These are phyloP conservation scores for Saccharomyces hybrid DNA, from an alignment of 1,139 yeast genomes.

Conservation along the genomic window DNA sequence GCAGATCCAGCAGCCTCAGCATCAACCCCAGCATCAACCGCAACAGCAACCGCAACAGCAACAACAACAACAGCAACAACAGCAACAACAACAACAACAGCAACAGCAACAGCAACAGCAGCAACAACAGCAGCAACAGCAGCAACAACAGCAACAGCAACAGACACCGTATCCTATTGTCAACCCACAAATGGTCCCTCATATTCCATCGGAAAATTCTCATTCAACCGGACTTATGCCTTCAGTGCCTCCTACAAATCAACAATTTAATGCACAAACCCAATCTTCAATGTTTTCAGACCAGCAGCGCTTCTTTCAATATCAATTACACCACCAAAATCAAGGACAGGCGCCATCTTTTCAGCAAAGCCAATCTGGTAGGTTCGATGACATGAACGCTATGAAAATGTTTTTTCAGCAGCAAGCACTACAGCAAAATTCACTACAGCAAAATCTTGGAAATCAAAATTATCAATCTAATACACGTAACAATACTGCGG, in stretches of 20 bases:
- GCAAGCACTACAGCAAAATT: not conserved
- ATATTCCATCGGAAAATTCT: not conserved
- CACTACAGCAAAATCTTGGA: not conserved
- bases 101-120: conserved; percentile 7
- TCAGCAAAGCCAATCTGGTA: not conserved
- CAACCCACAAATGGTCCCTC: conserved; percentile 1
- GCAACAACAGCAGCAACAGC: conserved; percentile 9
- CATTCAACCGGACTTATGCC: not conserved
- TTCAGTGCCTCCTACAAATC: not conserved
- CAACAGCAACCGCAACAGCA: conserved; percentile 7
- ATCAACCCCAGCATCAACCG: conserved; percentile 5
- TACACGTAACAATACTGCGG: not conserved
- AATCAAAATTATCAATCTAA: not conserved
- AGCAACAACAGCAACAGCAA: conserved; percentile 10
- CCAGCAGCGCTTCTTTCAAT: not conserved
- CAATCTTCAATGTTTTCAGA: not conserved
- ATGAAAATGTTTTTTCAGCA: not conserved
- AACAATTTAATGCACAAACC: not conserved
- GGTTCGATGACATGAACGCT: not conserved
- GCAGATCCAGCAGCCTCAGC: conserved; percentile 16
- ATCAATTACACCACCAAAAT: not conserved
- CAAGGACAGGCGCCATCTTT: not conserved
- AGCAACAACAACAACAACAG: not conserved
- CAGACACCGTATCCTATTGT: conserved; percentile 3
- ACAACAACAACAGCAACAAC: conserved; percentile 3